Percentiles rank a stretch among this genome's conserved stretches.
phyloP scores from a whole-genome alignment of 2,329 filamentous ascomycete species.

The Diaporthe velutina region DNA sequence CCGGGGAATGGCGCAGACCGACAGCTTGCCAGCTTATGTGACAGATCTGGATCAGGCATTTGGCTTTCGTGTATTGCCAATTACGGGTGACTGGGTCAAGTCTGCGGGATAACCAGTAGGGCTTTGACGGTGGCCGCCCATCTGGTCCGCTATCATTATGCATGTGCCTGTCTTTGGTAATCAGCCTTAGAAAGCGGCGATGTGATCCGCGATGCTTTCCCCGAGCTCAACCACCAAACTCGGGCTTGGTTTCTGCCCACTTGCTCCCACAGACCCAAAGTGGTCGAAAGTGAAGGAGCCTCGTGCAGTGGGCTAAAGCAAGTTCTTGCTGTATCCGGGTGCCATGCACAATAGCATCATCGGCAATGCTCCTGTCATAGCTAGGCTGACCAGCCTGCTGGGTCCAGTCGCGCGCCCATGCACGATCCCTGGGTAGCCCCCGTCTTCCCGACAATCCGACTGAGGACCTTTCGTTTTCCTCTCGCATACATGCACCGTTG shows the following conservation, averaged over 20 bases:
- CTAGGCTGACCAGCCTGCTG: conserved; percentile 12
- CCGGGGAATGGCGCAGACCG: background rate
- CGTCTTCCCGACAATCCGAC: conserved; percentile 2
- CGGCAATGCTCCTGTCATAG: conserved; percentile 8
- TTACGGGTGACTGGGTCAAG: background rate
- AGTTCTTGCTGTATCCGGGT: background rate
- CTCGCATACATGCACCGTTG: conserved; percentile 5
- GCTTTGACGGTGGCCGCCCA: background rate
- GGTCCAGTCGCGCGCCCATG: conserved; percentile 17
- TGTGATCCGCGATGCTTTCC: background rate
- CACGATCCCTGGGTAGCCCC: conserved; percentile 7
- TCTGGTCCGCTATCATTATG: background rate
- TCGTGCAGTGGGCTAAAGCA: background rate
- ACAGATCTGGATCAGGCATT: background rate
- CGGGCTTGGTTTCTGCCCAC: background rate
- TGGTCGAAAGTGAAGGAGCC: background rate
- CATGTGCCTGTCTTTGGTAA: background rate
- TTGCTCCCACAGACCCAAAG: background rate
- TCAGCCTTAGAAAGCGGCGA: background rate
- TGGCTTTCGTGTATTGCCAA: background rate
- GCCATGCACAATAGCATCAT: conserved; percentile 8
- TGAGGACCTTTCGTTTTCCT: background rate
- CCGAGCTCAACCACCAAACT: background rate
- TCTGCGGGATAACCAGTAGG: background rate
- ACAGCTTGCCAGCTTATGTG: background rate